Conservation (phyloP, 345 rosid species). For the Brassica napus region DNA sequence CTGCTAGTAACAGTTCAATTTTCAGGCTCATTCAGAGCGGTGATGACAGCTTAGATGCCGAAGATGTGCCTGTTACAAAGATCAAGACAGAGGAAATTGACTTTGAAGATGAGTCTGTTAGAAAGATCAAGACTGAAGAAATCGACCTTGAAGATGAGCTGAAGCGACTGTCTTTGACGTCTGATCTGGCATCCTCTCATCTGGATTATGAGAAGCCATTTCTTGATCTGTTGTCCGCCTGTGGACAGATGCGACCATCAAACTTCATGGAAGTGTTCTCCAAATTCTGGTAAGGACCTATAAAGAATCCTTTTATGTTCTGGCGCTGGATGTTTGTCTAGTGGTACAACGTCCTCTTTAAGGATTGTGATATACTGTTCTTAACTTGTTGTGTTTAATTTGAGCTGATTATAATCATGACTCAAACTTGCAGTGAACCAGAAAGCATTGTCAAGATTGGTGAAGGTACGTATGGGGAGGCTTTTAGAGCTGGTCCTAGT, state of each 20-base stretch:
- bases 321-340: neutral
- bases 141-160: constrained; percentile 61
- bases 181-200: constrained; percentile 48
- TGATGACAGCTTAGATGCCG: constrained; percentile 24
- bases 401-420: constrained; percentile 26
- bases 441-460: constrained; percentile 75
- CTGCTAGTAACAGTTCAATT: constrained; percentile 27
- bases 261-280: constrained; percentile 66
- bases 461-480: constrained; percentile 98
- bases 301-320: neutral
- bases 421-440: constrained; percentile 55
- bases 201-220: constrained; percentile 55
- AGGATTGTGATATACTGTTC: constrained; percentile 6
- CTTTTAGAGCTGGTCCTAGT: constrained; percentile 69
- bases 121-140: constrained; percentile 27
- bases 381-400: neutral
- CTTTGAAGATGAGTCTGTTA: constrained; percentile 51
- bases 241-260: constrained; percentile 65
- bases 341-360: neutral
- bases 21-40: constrained; percentile 48
- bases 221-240: constrained; percentile 60
- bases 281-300: constrained; percentile 67
- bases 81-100: constrained; percentile 37
- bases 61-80: constrained; percentile 38
- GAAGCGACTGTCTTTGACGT: constrained; percentile 65